Percentiles rank a stretch among this genome's conserved stretches.
These are phyloP conservation scores for Protomyces gravidus DNA, from an alignment of 1,139 yeast species.

Conservation along the genomic window DNA sequence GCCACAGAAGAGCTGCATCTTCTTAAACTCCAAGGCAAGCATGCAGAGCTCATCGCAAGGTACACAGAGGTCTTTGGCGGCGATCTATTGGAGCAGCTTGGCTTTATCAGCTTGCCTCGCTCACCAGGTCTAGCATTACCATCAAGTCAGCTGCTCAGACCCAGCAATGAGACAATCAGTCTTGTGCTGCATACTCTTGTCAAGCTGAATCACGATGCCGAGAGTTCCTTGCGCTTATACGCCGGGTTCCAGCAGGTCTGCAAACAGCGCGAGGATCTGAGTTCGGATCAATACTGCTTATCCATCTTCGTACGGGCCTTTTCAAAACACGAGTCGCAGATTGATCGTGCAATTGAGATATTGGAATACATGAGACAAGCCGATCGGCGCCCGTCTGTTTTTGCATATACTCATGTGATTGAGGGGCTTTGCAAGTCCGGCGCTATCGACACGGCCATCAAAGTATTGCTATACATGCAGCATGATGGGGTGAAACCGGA, in stretches of 20 bases:
- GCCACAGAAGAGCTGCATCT: slow-evolving; percentile 23
- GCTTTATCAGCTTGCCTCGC: slow-evolving; percentile 2
- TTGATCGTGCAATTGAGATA: slow-evolving; percentile 12
- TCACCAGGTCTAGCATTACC: background rate
- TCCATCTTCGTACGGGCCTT: slow-evolving; percentile 23
- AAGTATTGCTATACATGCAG: slow-evolving; percentile 18
- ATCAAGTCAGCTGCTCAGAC: background rate
- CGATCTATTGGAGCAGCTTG: slow-evolving; percentile 6
- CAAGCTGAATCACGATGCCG: slow-evolving; percentile 8
- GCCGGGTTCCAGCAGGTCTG: background rate
- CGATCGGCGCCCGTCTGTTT: slow-evolving; percentile 6
- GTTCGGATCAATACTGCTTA: slow-evolving; percentile 1
- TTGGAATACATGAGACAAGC: slow-evolving; percentile 13
- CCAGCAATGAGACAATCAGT: slow-evolving; percentile 11
- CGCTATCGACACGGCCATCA: slow-evolving; percentile 14
- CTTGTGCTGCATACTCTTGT: slow-evolving; percentile 18
- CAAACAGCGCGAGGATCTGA: slow-evolving; percentile 1
- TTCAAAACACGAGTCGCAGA: background rate
- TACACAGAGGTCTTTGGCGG: slow-evolving; percentile 14
- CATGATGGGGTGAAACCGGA: slow-evolving; percentile 12
- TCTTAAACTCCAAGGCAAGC: slow-evolving; percentile 3
- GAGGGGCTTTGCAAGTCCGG: slow-evolving; percentile 10
- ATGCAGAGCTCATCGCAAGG: slow-evolving; percentile 2
- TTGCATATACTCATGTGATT: slow-evolving; percentile 16
- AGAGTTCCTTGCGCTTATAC: slow-evolving; percentile 1